Evolutionary conservation across 345 rosid species (phyloP), one percentile per base, ranked within the genome.

Genomic region (Brassica rapa): DNA sequence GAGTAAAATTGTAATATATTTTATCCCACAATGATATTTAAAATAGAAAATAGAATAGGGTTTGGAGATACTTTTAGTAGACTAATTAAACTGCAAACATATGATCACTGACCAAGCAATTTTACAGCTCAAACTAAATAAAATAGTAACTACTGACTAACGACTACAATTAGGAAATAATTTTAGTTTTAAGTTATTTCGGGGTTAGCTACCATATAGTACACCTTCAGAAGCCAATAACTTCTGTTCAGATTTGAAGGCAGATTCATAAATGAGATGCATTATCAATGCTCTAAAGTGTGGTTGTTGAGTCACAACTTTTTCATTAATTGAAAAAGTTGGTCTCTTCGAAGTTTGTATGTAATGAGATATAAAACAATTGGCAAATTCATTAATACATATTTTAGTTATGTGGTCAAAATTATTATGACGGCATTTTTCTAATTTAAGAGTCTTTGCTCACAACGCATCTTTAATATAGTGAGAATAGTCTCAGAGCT

Each of bases 311-410:
- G 71, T 37, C 27, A 35, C 46, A 29, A 63, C 33, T 10, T 35
- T 77, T 63, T 63, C 71, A 64, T 77, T 65, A 65, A 27, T 39
- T 60, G 29, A n/a, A 71, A 65, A 57, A 29, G 72, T 78, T 59
- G 15, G 23, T 14, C 56, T 62, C 23, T 63, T 33, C 7, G 41
- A 30, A 30, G 41, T n/a, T 8, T 49, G 4, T n/a, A 62, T 30
- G 37, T 57, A 23, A 21, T 49, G 56, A 39, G 46, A 39, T 43
- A 4, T n/a, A 53, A 55, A 16, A 55, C 25, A 55, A 21, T 0
- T 16, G 29, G 35, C 16, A 11, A 61, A 61, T 61, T 61, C 66
- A 62, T 10, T 60, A 25, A 5, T 62, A 62, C 5, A 6, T 59
- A 12, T 62, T 25, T 12, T 12, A 11, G 2, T 1, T 24, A 12